These are phyloP conservation scores for Lyophyllum atratum DNA, from an alignment of 768 basidiomycete genomes.

Conservation along the genomic window DNA sequence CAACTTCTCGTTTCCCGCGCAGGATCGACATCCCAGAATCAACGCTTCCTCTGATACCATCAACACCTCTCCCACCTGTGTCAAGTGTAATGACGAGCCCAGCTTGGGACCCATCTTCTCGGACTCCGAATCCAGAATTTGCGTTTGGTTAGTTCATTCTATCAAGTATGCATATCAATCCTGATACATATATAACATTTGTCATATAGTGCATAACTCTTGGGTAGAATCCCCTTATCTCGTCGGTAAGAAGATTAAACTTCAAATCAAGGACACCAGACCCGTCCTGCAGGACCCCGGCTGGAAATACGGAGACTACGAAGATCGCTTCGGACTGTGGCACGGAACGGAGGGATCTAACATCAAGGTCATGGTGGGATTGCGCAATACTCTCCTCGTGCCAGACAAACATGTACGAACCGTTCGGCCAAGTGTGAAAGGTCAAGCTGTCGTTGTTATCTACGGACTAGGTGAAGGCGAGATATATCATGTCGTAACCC, in stretches of 20 bases:
- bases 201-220: not conserved
- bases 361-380: not conserved
- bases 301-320: constrained; percentile 4
- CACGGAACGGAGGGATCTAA: not conserved
- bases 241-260: not conserved
- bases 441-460: not conserved
- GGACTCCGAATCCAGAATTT: not conserved
- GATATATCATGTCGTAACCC: not conserved
- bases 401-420: not conserved
- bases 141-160: not conserved
- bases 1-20: not conserved
- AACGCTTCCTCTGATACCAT: not conserved
- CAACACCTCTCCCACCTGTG: constrained; percentile 2
- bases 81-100: not conserved
- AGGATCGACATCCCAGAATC: not conserved
- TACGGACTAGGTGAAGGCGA: not conserved
- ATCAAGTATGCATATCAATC: not conserved
- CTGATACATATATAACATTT: too few relatives aligned
- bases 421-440: not conserved
- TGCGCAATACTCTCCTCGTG: not conserved
- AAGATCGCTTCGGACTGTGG: not conserved
- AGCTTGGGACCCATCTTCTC: constrained; percentile 6
- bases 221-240: not conserved
- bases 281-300: not conserved
- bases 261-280: not conserved